Base-by-base conservation (phyloP, 2,329 filamentous ascomycete genomes). In the Clarireedia sp. region DNA sequence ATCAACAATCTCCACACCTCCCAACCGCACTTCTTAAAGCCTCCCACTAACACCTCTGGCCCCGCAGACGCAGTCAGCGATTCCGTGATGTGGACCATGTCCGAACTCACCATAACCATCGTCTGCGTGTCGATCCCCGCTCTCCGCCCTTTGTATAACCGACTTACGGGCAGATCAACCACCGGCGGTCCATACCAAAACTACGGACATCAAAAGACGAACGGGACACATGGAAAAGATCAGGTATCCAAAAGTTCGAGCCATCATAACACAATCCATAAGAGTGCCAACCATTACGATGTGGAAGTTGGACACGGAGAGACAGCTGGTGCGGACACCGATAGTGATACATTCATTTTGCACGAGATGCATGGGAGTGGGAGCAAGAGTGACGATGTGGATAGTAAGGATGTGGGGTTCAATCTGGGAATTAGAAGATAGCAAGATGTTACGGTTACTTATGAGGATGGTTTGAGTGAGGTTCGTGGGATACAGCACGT, bases 1-100 rank as follows among this genome's bases (percentile, higher is more conserved):
- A 12, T 14, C 10, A 5, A 26, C 24, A 26, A 6, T 26, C 24
- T 26, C 24, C 24, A 26, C 8, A 8, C 24, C 24, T 8, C 24
- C 5, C 5, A 26, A 26, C 8, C 24, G n/a, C 24, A 26, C 8
- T 26, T 26, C 24, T 26, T 26, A 26, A 6, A 26, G 24, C 24
- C 24, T 26, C 24, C 24, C 24, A 16, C 37, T 40, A 40, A 40
- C 37, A 40, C 1, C 3, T 40, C n/a, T 2, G 1, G 3, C 24
- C 29, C 17, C 33, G 1, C 38, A 52, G 50, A 52, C 16, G 41
- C 50, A 24, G 50, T 52, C 33, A 45, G 50, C 37, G 41, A 52
- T 21, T 52, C 50, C 16, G 41, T 52, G 14, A 52, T 52, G 29
- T 52, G 50, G 50, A 52, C 50, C 8, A 45, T 45, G 50, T 52